A percentile compares a stretch with the other conserved stretches of the same genome.
phyloP scores from a whole-genome alignment of 2,329 filamentous ascomycete genomes.

The Aurifilum marmelostoma region DNA sequence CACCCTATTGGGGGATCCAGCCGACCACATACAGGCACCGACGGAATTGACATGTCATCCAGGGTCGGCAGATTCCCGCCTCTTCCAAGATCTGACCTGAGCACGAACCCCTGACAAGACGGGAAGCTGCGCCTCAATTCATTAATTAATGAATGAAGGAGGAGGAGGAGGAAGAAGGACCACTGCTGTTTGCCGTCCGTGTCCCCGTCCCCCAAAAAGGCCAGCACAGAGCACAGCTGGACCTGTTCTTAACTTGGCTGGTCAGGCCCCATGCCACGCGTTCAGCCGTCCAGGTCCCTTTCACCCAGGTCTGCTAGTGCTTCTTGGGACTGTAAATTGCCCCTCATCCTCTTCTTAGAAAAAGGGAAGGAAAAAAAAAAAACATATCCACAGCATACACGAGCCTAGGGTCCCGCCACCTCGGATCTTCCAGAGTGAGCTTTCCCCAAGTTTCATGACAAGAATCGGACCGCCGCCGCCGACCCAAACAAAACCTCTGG shows the following conservation, averaged over 20 bases:
- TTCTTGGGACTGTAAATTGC: neutral
- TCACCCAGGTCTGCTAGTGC: neutral
- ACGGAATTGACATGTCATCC: neutral
- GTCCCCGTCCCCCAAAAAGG: neutral
- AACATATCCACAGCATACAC: neutral
- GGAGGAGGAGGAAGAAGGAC: too few relatives aligned
- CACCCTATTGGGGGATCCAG: neutral
- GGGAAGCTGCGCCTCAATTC: conserved; percentile 3
- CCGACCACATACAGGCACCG: neutral
- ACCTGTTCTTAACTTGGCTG: neutral
- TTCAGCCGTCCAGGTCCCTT: neutral
- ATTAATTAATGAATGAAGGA: neutral
- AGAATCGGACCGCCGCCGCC: neutral
- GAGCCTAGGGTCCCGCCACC: neutral
- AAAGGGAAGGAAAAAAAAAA: neutral
- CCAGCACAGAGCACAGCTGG: neutral
- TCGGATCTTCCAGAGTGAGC: neutral
- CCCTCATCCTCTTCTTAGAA: neutral
- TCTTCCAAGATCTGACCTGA: neutral
- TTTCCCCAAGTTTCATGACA: neutral
- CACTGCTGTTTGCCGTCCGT: too few relatives aligned
- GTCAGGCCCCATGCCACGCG: neutral
- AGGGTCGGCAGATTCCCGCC: neutral
- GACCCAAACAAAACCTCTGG: neutral
- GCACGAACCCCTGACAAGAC: neutral